These are phyloP conservation scores for Cladophialophora yegresii DNA, from an alignment of 2,329 filamentous ascomycete genomes.

Conservation along the genomic window DNA sequence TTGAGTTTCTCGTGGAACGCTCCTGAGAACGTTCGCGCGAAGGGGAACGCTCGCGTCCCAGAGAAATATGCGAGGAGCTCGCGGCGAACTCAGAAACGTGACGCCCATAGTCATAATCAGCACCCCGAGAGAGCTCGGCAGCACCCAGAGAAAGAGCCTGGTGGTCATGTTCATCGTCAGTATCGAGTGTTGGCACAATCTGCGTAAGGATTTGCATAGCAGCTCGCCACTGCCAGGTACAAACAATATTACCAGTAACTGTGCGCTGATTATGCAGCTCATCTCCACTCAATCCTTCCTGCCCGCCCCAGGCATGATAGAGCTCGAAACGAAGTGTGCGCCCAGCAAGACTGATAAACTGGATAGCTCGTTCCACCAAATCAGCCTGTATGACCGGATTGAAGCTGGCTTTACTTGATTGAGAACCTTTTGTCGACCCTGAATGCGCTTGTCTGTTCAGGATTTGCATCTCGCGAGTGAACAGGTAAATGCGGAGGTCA, in stretches of 20 bases:
- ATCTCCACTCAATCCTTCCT: constrained; percentile 47
- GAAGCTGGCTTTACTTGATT: constrained; percentile 5
- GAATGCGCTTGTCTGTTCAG: constrained; percentile 46
- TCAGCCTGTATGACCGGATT: constrained; percentile 68
- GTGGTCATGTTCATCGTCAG: constrained; percentile 20
- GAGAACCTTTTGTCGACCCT: constrained; percentile 6
- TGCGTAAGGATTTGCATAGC: constrained; percentile 46
- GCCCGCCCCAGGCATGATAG: constrained; percentile 54
- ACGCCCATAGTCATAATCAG: not conserved
- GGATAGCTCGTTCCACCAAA: constrained; percentile 76
- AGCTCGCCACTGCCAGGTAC: constrained; percentile 50
- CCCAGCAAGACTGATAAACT: constrained; percentile 80
- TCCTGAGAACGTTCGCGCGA: constrained; percentile 28
- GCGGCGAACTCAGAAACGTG: constrained; percentile 2
- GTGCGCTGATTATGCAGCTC: constrained; percentile 38
- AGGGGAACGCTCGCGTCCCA: constrained; percentile 12
- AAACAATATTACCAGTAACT: constrained; percentile 51
- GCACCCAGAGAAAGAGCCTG: constrained; percentile 22
- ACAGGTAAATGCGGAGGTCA: constrained; percentile 92
- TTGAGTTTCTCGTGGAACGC: constrained; percentile 18
- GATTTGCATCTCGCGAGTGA: constrained; percentile 80
- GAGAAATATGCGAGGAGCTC: constrained; percentile 19
- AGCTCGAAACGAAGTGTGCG: constrained; percentile 80
- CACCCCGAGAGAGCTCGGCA: constrained; percentile 23
- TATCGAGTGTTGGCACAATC: constrained; percentile 19